Evolutionary conservation across 2,329 filamentous ascomycete genomes (phyloP).

Genomic region (Cercospora sp.): DNA sequence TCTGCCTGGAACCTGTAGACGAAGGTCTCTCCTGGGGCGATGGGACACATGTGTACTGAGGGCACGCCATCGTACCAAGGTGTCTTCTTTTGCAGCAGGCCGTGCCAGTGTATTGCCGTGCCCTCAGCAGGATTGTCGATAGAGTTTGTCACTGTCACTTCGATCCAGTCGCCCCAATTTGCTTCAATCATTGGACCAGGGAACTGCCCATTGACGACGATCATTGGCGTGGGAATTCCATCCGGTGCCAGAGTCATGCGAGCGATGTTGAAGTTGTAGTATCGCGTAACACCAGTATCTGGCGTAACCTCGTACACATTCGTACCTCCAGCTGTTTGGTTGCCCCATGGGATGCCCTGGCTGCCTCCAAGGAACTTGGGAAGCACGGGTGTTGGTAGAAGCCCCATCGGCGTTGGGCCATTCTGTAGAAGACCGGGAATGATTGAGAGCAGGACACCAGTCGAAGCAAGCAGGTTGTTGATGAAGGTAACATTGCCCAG

Average conservation of each 20-base stretch:
- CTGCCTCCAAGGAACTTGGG: slow-evolving; percentile 23
- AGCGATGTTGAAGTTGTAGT: slow-evolving; percentile 32
- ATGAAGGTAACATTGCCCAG: slow-evolving; percentile 26
- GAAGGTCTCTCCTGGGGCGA: slow-evolving; percentile 43
- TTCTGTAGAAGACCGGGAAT: slow-evolving; percentile 10
- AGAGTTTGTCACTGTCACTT: slow-evolving; percentile 38
- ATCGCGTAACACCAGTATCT: slow-evolving; percentile 30
- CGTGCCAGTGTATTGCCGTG: slow-evolving; percentile 48
- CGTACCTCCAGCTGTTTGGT: slow-evolving; percentile 29
- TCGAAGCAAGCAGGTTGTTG: slow-evolving; percentile 22
- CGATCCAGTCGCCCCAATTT: slow-evolving; percentile 11
- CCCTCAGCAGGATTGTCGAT: slow-evolving; percentile 32
- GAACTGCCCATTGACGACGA: slow-evolving; percentile 32
- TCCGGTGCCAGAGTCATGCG: slow-evolving; percentile 27
- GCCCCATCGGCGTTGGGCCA: not conserved
- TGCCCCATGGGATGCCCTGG: slow-evolving; percentile 34
- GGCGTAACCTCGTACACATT: slow-evolving; percentile 31
- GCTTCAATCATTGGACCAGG: slow-evolving; percentile 36
- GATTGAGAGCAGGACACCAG: slow-evolving; percentile 21
- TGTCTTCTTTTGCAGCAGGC: slow-evolving; percentile 38
- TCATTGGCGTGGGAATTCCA: slow-evolving; percentile 24
- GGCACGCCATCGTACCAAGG: slow-evolving; percentile 47
- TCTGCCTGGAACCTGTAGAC: slow-evolving; percentile 45
- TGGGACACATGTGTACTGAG: slow-evolving; percentile 44
- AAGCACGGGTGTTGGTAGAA: slow-evolving; percentile 20